Evolutionary conservation across 257 asterid species (phyloP).

Genomic region (Ballota nigra): DNA sequence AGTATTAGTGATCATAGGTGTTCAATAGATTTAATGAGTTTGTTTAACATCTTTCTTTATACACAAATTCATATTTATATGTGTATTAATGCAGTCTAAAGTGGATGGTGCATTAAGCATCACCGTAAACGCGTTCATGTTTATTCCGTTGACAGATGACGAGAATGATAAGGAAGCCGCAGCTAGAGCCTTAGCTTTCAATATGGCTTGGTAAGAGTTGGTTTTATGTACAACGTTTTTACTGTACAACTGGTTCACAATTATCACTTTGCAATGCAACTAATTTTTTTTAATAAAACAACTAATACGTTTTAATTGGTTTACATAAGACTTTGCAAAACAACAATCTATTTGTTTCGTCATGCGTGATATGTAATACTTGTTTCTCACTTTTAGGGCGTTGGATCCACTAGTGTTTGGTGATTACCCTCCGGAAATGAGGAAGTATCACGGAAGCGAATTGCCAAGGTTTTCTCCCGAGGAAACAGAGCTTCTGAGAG

Average conservation of each 20-base stretch:
- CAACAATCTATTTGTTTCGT: too few species aligned
- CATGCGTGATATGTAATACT: too few species aligned
- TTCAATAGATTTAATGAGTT: neutral
- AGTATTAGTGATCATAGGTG: constrained; percentile 9
- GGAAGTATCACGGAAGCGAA: constrained; percentile 42
- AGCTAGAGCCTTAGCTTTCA: constrained; percentile 59
- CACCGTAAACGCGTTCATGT: constrained; percentile 48
- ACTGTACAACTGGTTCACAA: neutral
- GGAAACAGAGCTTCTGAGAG: constrained; percentile 43
- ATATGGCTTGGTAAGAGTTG: constrained; percentile 63
- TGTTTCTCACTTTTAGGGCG: constrained; percentile 34
- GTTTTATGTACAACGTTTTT: neutral
- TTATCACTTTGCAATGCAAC: neutral
- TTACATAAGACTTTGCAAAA: too few species aligned
- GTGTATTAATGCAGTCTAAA: constrained; percentile 35
- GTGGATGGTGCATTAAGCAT: constrained; percentile 57
- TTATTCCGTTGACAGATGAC: constrained; percentile 40
- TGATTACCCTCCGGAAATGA: constrained; percentile 85
- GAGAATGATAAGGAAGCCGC: constrained; percentile 60
- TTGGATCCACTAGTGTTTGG: constrained; percentile 70
- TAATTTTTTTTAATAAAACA: too few species aligned
- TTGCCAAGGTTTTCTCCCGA: constrained; percentile 59
- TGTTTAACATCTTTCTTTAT: too few species aligned
- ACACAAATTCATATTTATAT: too few species aligned
- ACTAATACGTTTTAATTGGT: too few species aligned